Evolutionary conservation across 345 rosid species (phyloP).

Genomic region (Viola odorata): DNA sequence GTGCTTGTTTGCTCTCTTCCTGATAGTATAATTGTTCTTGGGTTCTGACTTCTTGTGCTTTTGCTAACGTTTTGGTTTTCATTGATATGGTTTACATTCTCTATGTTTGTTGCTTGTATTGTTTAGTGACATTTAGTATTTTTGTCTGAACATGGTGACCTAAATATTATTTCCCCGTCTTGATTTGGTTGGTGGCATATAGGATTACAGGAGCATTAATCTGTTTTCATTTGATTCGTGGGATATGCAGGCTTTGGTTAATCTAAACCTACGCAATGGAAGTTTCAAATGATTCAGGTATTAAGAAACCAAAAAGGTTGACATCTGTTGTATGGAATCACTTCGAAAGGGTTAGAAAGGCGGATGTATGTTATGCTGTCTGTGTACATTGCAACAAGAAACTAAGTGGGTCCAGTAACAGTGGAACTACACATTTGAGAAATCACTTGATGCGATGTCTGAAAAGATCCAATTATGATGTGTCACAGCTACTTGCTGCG

Average conservation of each 20-base stretch:
- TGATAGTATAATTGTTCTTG: too few relatives aligned
- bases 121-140: too few relatives aligned
- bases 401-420: constrained; percentile 94
- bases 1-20: too few relatives aligned
- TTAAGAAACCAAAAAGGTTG: constrained; percentile 77
- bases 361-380: constrained; percentile 82
- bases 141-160: too few relatives aligned
- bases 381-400: constrained; percentile 85
- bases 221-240: constrained; percentile 3
- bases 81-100: too few relatives aligned
- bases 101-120: too few relatives aligned
- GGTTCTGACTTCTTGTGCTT: too few relatives aligned
- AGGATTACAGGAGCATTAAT: background rate
- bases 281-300: constrained; percentile 45
- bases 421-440: constrained; percentile 89
- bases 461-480: constrained; percentile 76
- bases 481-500: constrained; percentile 73
- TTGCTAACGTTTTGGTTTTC: too few relatives aligned
- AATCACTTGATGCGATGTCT: constrained; percentile 91
- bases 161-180: background rate
- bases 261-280: constrained; percentile 54
- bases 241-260: constrained; percentile 29
- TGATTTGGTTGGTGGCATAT: background rate
- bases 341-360: constrained; percentile 84
- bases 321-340: constrained; percentile 95